Conservation (phyloP, 768 basidiomycete species). For the Psilocybe subaeruginosa region DNA sequence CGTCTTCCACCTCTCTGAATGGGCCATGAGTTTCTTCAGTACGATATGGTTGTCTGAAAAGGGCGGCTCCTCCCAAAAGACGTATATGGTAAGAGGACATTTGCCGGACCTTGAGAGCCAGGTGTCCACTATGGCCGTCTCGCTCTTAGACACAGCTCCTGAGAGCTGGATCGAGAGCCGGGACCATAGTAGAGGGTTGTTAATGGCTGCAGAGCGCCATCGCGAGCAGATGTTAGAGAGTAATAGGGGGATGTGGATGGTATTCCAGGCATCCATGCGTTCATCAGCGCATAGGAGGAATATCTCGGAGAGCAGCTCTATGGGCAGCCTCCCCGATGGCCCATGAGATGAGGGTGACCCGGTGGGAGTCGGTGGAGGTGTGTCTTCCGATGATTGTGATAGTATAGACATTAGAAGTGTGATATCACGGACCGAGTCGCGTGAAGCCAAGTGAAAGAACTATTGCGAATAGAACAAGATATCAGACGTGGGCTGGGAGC, state of each 20-base stretch:
- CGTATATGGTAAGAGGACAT: constrained; percentile 34
- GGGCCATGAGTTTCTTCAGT: constrained; percentile 31
- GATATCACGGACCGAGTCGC: constrained; percentile 5
- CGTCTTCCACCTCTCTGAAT: constrained; percentile 34
- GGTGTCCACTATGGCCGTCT: constrained; percentile 29
- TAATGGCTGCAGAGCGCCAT: constrained; percentile 43
- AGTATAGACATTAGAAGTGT: constrained; percentile 10
- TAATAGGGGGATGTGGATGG: constrained; percentile 40
- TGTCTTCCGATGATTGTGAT: constrained; percentile 7
- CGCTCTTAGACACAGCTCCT: constrained; percentile 18
- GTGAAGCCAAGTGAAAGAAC: constrained; percentile 6
- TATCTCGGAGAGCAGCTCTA: constrained; percentile 44
- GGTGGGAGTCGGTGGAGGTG: constrained; percentile 13
- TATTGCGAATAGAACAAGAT: constrained; percentile 2
- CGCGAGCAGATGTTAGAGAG: constrained; percentile 40
- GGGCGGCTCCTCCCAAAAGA: constrained; percentile 36
- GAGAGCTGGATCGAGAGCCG: constrained; percentile 36
- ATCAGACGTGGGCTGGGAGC: constrained; percentile 13
- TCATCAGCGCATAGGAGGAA: constrained; percentile 42
- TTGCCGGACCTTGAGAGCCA: constrained; percentile 36
- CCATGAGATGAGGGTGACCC: constrained; percentile 13
- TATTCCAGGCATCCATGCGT: constrained; percentile 34
- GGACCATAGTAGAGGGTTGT: constrained; percentile 43
- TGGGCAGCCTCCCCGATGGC: constrained; percentile 31
- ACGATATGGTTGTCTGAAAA: constrained; percentile 30